Conservation (phyloP, 139 green algal species). For the Trebouxia sp. region DNA sequence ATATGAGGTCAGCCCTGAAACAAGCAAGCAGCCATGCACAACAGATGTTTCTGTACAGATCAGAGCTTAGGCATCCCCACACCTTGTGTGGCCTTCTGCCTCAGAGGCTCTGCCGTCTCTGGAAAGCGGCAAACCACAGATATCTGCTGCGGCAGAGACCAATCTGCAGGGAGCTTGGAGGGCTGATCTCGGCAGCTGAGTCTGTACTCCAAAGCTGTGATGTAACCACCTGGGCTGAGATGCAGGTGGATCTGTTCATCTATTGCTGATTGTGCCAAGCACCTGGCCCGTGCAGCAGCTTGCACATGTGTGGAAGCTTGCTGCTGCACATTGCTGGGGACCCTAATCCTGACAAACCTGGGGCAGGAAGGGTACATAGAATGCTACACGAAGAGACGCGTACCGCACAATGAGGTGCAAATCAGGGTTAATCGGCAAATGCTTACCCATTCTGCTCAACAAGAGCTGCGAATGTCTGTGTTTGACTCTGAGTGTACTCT, state of each 20-base stretch:
- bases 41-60: too few relatives aligned
- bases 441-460: background rate
- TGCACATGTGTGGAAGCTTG: background rate
- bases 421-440: too few relatives aligned
- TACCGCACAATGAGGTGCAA: background rate
- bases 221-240: background rate
- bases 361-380: background rate
- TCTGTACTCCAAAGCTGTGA: conserved; percentile 14
- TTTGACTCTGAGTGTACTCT: background rate
- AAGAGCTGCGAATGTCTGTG: background rate
- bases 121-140: background rate
- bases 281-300: background rate
- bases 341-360: conserved; percentile 14
- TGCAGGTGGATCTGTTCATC: background rate
- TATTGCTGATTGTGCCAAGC: background rate
- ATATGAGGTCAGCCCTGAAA: too few relatives aligned
- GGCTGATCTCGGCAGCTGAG: background rate
- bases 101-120: conserved; percentile 1
- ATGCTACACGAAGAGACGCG: background rate
- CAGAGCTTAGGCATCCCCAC: background rate
- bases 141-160: conserved; percentile 5
- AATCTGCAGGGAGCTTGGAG: background rate
- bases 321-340: background rate
- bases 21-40: too few relatives aligned
- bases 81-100: background rate